Evolutionary conservation across 371 early-diverging fungal genomes (phyloP), one percentile per base, ranked within the genome.

Genomic region (Globomyces sp.): DNA sequence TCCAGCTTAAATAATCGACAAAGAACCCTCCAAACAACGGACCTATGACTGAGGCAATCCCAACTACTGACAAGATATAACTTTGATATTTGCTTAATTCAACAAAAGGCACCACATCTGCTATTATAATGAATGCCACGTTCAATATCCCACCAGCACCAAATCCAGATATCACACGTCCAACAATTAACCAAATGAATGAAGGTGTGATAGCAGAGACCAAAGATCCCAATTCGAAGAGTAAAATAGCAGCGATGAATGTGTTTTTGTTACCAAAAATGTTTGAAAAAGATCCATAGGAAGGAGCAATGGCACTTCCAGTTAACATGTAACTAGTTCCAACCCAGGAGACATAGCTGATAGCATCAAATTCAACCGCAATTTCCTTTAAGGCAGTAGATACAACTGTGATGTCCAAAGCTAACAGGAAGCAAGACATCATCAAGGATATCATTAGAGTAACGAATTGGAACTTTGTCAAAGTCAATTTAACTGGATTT

Each of bases 101-200:
- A 8, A 80, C 72, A 11, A 89, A 49, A 6, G 89, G 77, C 0
- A 87, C 83, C 61, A 93, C 74, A 61, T 95, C 95, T 1, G 92
- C 83, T 55, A 93, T 86, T 63, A 92, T 86, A 63, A 93, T 89
- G 61, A 89, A 81, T 13, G 84, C 81, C 64, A 90, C 72, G 0
- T 81, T 70, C 49, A 87, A 69, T n/a, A 93, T 71, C 0, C 95
- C 95, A 1, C 90, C 91, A 3, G 89, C 93, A 46, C 96, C 95
- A 42, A 89, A 68, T 9, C 86, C 85, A 42, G 44, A 44, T 64
- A 58, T 42, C 3, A 41, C n/a, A 36, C 44, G 5, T 2, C 13
- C 41, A 34, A 40, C 43, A 34, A 93, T 93, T 13, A 96, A 79
- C 71, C 83, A 77, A 42, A 83, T 85, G 78, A 89, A 87, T 51